Base-by-base conservation (phyloP, 2,329 filamentous ascomycete species). In the Cladorrhinum sp. region DNA sequence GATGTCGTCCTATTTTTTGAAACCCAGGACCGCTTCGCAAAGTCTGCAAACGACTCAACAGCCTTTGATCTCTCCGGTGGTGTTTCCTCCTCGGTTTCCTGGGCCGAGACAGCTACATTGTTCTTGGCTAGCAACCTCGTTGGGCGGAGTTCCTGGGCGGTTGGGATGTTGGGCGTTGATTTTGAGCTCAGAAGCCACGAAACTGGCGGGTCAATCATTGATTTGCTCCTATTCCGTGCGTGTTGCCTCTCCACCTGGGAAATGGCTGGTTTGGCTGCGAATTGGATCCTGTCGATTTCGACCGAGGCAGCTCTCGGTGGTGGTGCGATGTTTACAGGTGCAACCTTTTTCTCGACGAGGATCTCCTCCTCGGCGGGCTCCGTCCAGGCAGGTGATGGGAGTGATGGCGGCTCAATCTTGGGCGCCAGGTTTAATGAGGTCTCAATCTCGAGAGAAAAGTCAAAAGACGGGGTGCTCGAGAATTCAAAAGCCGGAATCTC, bases 1-100 rank as follows among this genome's bases (percentile, higher is more conserved):
- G 81, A 81, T 0, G 81, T 77, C 1, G 80, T 81, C 16, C 79
- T 75, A 33, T 82, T 82, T 39, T 75, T 71, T 3, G 77, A 71
- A 20, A 80, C 79, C 82, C 82, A 85, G 46, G 81, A 80, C 57
- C 79, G 77, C 64, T 76, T 79, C 8, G 82, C 77, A 67, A 83
- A 79, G 63, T 75, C 79, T 54, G 78, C 76, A 65, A 85, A 78
- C 46, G 79, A 81, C 57, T 77, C 77, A 30, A 77, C 72, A 2
- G 73, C 73, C 55, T 73, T 73, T 36, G 75, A 70, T 59, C 73
- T 73, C 51, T 79, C 74, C 52, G 68, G 64, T 24, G 71, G 56
- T 16, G 69, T 70, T 28, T 66, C 71, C 55, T 71, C 68, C 8
- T 54, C 23, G 6, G 59, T 57, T 42, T 65, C 68, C 24, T 57